These are phyloP conservation scores for Neoboletus magnificus DNA, from an alignment of 768 basidiomycete species.

Conservation along the genomic window DNA sequence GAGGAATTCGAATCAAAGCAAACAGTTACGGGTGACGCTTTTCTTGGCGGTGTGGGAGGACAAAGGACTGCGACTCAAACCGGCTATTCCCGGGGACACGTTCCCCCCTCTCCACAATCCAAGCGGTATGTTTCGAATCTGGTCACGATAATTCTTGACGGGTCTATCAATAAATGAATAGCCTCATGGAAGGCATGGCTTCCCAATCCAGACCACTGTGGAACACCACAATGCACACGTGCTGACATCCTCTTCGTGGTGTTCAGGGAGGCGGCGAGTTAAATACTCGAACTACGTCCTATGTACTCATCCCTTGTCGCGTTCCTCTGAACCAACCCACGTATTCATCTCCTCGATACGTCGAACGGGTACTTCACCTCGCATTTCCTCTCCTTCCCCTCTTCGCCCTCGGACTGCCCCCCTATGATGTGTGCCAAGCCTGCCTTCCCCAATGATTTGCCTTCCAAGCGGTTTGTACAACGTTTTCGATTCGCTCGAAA, in stretches of 20 bases:
- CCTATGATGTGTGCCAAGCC: slow-evolving; percentile 12
- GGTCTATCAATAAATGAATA: slow-evolving; percentile 9
- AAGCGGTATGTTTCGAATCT: slow-evolving; percentile 7
- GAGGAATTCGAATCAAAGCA: not conserved
- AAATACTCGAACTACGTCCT: slow-evolving; percentile 19
- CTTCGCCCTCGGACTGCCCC: not conserved
- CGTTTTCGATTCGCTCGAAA: slow-evolving; percentile 13
- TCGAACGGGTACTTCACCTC: not conserved
- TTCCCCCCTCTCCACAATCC: not conserved
- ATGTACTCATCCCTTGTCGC: not conserved
- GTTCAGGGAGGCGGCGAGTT: slow-evolving; percentile 14
- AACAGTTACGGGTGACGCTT: not conserved
- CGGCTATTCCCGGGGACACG: slow-evolving; percentile 18
- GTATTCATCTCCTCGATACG: slow-evolving; percentile 6
- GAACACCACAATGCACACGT: slow-evolving; percentile 23
- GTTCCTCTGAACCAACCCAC: not conserved
- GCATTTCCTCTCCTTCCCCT: not conserved
- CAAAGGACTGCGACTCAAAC: not conserved
- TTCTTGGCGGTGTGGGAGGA: not conserved
- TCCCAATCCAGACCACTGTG: slow-evolving; percentile 16
- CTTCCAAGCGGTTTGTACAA: slow-evolving; percentile 2
- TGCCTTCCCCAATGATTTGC: slow-evolving; percentile 2
- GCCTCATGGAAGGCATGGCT: slow-evolving; percentile 16
- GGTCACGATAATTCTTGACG: slow-evolving; percentile 1
- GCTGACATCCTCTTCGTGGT: slow-evolving; percentile 5